Evolutionary conservation across 2,329 filamentous ascomycete genomes (phyloP), one percentile per base, ranked within the genome.

Genomic region (Leptographium lundbergii): DNA sequence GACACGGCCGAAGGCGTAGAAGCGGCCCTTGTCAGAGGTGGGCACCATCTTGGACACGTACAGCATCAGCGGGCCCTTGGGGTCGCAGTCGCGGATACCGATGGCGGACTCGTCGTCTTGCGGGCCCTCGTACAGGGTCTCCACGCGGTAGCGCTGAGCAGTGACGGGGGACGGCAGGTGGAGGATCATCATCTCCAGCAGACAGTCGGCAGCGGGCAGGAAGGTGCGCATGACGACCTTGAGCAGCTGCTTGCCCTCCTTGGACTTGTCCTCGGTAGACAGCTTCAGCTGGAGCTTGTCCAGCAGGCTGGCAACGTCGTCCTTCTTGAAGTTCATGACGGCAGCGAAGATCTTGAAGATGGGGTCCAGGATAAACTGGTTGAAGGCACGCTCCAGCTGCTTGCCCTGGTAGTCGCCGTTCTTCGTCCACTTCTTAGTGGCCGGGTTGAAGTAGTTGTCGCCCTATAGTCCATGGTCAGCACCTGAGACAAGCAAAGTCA

Each of bases 1-100:
- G 80, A 99, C 94, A 95, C 94, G 94, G 80, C 94, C 94, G 81
- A 99, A 99, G 76, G 94, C 94, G 81, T 96, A 99, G 90, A 99
- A 99, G 80, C 94, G 92, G 78, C 94, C 94, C 88, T 96, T 97
- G 74, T 99, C 94, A 70, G 91, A 95, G 69, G 94, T 99, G 71
- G 94, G 94, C 73, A 99, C 94, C 94, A 99, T 99, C 90, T 99
- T 99, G 77, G 94, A 99, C 76, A 99, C 91, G 88, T 99, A 99
- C 69, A 97, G 84, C 94, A 99, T 99, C 78, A 99, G 94, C 71
- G 92, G 89, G 75, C 84, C 94, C 82, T 96, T 95, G 77, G 92
- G 83, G 77, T 99, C 90, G 77, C 94, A 97, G 84, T 97, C 91
- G 71, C 91, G 91, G 84, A 99, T 96, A 84, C 86, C 91, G 74